Conservation (phyloP, 352 stramenopile genomes). For the Pythium sp. region DNA sequence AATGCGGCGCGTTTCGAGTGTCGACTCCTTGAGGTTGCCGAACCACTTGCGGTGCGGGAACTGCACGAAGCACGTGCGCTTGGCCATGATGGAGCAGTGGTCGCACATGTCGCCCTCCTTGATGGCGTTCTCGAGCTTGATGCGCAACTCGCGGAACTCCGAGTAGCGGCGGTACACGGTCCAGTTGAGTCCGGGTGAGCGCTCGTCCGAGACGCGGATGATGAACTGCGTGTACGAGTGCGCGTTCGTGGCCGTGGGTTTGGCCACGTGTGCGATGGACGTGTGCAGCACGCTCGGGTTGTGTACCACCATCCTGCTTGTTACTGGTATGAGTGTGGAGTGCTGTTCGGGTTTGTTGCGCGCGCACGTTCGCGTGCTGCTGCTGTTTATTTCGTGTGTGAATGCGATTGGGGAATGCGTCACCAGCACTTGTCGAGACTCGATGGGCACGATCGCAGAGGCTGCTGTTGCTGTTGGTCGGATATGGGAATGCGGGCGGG, state of each 20-base stretch:
- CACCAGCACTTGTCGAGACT: neutral
- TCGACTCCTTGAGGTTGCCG: slow-evolving; percentile 66
- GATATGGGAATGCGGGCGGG: neutral
- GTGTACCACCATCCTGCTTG: slow-evolving; percentile 23
- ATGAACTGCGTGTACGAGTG: slow-evolving; percentile 84
- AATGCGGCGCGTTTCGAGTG: slow-evolving; percentile 68
- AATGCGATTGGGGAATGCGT: too few relatives aligned
- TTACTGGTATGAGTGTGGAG: neutral
- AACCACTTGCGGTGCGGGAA: slow-evolving; percentile 79
- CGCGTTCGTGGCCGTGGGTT: slow-evolving; percentile 46
- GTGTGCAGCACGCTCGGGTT: slow-evolving; percentile 65
- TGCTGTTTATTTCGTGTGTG: neutral
- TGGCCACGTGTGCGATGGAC: slow-evolving; percentile 76
- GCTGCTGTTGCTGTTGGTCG: neutral
- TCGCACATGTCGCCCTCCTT: slow-evolving; percentile 70
- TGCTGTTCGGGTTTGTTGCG: neutral
- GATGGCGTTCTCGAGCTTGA: slow-evolving; percentile 58
- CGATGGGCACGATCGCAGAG: neutral
- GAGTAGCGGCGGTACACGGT: slow-evolving; percentile 84
- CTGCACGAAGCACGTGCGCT: slow-evolving; percentile 78
- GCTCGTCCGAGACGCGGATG: slow-evolving; percentile 82
- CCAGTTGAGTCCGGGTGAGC: slow-evolving; percentile 65
- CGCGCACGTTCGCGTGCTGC: too few relatives aligned
- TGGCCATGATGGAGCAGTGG: slow-evolving; percentile 76
- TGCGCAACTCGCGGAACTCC: slow-evolving; percentile 76